phyloP scores from a whole-genome alignment of 1,284 basidiomycete species.

The Stygiomarasmius scandens region DNA sequence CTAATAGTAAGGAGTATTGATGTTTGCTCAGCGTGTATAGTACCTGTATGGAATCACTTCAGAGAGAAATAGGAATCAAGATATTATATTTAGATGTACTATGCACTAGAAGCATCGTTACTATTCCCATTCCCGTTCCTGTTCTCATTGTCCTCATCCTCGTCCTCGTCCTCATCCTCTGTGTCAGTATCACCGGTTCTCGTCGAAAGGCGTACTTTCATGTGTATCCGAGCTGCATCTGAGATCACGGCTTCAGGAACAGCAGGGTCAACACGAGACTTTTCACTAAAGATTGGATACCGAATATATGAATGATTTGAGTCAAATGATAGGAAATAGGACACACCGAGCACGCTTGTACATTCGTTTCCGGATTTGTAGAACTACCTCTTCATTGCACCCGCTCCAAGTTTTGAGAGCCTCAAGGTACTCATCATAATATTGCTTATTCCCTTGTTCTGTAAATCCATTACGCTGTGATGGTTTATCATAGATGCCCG shows the following conservation, averaged over 20 bases:
- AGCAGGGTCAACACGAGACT: not conserved
- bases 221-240: not conserved
- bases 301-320: not conserved
- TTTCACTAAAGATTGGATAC: not conserved
- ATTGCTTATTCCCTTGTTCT: not conserved
- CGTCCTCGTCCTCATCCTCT: not conserved
- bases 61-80: too few species aligned
- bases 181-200: not conserved
- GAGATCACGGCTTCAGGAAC: not conserved
- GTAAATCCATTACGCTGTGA: not conserved
- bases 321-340: not conserved
- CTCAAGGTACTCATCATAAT: not conserved
- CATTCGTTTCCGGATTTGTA: slow-evolving; percentile 6
- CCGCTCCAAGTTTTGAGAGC: slow-evolving; percentile 6
- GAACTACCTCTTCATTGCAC: not conserved
- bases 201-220: not conserved
- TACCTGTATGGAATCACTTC: too few species aligned
- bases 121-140: too few species aligned
- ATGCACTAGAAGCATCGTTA: too few species aligned
- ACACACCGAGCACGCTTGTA: slow-evolving; percentile 5
- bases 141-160: too few species aligned
- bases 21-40: too few species aligned
- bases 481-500: not conserved
- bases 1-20: too few species aligned
- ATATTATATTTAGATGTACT: too few species aligned